Evolutionary conservation across 2,329 filamentous ascomycete genomes (phyloP).

Genomic region (Pezicula rhizophila): DNA sequence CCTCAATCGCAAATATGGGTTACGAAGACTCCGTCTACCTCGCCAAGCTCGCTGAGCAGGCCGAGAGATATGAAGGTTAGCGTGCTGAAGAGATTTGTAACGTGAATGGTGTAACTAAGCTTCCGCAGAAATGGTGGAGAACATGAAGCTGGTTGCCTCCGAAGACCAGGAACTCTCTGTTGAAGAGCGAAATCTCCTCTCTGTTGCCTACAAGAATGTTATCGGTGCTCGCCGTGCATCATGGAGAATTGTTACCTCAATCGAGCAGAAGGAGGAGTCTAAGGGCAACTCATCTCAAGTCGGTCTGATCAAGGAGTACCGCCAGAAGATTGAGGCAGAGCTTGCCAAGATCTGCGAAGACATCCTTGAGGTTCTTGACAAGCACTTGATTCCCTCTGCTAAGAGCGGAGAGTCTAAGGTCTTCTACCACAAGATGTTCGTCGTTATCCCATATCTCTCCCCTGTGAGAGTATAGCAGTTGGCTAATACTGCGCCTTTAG

Average conservation of each 20-base stretch:
- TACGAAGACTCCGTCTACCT: conserved; percentile 99
- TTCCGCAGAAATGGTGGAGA: conserved; percentile 85
- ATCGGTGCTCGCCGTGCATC: conserved; percentile 96
- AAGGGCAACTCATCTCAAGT: conserved; percentile 97
- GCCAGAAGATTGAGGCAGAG: conserved; percentile 96
- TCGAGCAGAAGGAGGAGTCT: conserved; percentile 99
- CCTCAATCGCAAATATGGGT: conserved; percentile 69
- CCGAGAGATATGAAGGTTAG: conserved; percentile 98
- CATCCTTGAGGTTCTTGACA: conserved; percentile 89
- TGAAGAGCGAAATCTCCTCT: conserved; percentile 97
- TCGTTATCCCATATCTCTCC: conserved; percentile 20
- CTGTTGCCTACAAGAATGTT: conserved; percentile 99
- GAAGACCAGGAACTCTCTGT: conserved; percentile 80
- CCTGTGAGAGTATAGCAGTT: conserved; percentile 9
- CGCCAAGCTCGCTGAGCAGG: conserved; percentile 99
- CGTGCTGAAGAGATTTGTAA: conserved; percentile 9
- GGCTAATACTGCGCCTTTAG: conserved; percentile 38
- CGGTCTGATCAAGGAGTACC: conserved; percentile 89
- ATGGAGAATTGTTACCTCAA: conserved; percentile 99
- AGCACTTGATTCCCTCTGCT: conserved; percentile 90
- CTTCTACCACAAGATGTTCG: conserved; percentile 99
- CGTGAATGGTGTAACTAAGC: not conserved
- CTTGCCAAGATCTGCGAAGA: conserved; percentile 98
- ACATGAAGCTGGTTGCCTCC: conserved; percentile 95
- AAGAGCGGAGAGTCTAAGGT: conserved; percentile 98